phyloP scores from a whole-genome alignment of 345 rosid species.

The Brassica carinata region DNA sequence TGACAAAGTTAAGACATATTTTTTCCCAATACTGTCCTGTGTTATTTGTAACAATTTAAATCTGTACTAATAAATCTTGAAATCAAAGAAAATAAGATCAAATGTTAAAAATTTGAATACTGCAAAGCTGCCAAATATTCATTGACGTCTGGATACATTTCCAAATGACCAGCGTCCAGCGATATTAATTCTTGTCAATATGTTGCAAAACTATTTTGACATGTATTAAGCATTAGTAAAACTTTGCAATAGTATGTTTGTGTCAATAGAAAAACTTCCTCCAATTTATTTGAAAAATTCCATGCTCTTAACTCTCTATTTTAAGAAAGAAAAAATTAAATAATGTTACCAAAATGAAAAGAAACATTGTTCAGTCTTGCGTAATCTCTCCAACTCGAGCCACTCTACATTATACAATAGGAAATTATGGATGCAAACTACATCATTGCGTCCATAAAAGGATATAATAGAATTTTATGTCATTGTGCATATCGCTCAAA shows the following conservation, averaged over 20 bases:
- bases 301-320: background rate
- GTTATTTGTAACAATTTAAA: background rate
- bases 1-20: background rate
- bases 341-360: background rate
- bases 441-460: conserved; percentile 3
- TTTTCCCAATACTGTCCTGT: background rate
- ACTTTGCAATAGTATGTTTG: background rate
- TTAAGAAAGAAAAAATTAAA: too few species aligned
- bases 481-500: background rate
- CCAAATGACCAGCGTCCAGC: background rate
- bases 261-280: background rate
- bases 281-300: background rate
- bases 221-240: background rate
- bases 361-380: background rate
- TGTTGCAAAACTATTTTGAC: background rate
- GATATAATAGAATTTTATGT: conserved; percentile 14
- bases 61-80: background rate
- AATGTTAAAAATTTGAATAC: background rate
- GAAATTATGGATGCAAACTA: background rate
- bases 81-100: background rate
- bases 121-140: background rate
- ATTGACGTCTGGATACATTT: background rate
- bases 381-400: background rate
- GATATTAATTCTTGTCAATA: background rate
- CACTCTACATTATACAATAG: background rate